Conservation (phyloP, 2,329 filamentous ascomycete species). For the Cryphonectria japonica region DNA sequence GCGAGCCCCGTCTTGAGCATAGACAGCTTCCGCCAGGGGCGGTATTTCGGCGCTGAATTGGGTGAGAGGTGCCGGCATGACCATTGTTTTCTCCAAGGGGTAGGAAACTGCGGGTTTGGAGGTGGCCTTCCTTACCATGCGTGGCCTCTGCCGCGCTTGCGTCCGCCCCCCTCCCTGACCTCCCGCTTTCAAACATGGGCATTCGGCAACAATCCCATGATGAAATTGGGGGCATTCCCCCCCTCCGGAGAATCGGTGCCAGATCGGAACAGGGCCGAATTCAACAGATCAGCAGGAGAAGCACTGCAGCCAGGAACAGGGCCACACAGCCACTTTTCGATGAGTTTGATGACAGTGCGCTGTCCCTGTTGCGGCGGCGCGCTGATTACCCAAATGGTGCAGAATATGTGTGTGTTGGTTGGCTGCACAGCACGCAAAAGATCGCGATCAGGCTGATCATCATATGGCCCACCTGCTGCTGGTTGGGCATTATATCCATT, state of each 20-base stretch:
- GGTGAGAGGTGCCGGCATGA: neutral
- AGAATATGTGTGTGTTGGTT: neutral
- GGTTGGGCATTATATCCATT: neutral
- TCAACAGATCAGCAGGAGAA: neutral
- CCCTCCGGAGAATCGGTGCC: neutral
- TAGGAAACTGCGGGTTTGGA: neutral
- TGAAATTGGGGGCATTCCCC: neutral
- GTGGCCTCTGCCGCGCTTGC: neutral
- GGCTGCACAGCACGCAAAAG: neutral
- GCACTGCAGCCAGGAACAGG: neutral
- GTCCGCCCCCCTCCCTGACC: neutral
- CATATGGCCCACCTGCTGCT: neutral
- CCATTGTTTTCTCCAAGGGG: neutral
- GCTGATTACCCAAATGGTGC: neutral
- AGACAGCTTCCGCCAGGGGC: neutral
- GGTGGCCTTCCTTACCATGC: neutral
- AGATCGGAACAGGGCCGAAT: neutral
- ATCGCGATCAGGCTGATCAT: conserved; percentile 3
- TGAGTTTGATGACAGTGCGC: neutral
- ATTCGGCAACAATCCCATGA: conserved; percentile 17
- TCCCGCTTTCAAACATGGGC: conserved; percentile 8
- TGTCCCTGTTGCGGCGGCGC: neutral
- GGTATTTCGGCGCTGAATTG: neutral
- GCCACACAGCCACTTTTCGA: neutral
- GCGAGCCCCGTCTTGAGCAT: neutral